Evolutionary conservation across 1,284 basidiomycete genomes (phyloP).

Genomic region (Malassezia equina): DNA sequence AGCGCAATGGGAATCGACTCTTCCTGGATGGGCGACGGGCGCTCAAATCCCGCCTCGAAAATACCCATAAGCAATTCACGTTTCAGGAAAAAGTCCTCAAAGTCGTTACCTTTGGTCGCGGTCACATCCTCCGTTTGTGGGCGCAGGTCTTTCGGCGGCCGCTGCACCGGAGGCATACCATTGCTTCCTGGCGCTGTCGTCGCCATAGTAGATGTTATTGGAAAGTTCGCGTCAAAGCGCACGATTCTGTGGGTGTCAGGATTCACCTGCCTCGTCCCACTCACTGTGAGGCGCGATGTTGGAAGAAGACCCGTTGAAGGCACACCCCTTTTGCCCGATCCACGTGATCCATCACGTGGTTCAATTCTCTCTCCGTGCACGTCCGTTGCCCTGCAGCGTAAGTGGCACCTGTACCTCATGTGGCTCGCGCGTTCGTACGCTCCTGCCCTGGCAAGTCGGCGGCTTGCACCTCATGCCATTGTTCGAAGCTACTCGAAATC

Average conservation of each 20-base stretch:
- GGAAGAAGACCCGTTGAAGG: background rate
- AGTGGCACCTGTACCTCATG: background rate
- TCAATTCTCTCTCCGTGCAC: background rate
- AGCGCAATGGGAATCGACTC: slow-evolving; percentile 57
- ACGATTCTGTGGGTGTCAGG: background rate
- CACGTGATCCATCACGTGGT: background rate
- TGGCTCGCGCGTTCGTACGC: background rate
- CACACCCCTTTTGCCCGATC: background rate
- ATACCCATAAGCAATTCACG: slow-evolving; percentile 48
- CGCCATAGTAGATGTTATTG: slow-evolving; percentile 1
- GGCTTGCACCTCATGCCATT: background rate
- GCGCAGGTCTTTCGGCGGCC: slow-evolving; percentile 31
- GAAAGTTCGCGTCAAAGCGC: background rate
- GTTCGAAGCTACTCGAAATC: background rate
- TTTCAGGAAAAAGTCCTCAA: slow-evolving; percentile 47
- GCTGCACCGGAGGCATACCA: slow-evolving; percentile 12
- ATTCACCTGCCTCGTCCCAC: background rate
- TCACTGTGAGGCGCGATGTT: background rate
- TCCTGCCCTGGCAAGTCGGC: background rate
- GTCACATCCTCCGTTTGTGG: slow-evolving; percentile 48
- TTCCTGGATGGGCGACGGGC: slow-evolving; percentile 95
- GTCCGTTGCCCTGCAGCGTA: background rate
- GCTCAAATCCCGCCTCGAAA: slow-evolving; percentile 61
- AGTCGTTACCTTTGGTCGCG: slow-evolving; percentile 47
- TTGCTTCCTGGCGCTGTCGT: slow-evolving; percentile 15